Conservation (phyloP, 768 basidiomycete species). For the Mycena sanguinolenta region DNA sequence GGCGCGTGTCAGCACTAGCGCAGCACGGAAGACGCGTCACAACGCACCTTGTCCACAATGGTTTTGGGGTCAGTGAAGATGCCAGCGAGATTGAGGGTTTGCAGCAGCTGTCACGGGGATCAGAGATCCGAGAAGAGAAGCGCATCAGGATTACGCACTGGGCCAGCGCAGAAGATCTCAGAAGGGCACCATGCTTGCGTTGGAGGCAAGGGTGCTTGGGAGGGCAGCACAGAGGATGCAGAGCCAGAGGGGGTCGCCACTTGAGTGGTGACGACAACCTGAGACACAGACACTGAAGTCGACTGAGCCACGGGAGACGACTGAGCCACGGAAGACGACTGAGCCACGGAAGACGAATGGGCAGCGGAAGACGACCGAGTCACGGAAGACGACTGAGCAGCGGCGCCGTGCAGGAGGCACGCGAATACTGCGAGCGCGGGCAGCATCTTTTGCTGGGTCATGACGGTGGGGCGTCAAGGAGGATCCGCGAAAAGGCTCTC, state of each 20-base stretch:
- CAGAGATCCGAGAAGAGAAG: slow-evolving; percentile 21
- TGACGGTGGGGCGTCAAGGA: slow-evolving; percentile 3
- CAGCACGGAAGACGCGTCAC: slow-evolving; percentile 6
- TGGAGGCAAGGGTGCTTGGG: slow-evolving; percentile 30
- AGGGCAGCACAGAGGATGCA: slow-evolving; percentile 23
- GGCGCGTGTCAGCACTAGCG: not conserved
- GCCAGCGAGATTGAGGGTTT: slow-evolving; percentile 86
- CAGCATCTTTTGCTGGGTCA: slow-evolving; percentile 25
- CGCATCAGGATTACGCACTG: slow-evolving; percentile 58
- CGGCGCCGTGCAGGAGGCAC: slow-evolving; percentile 12
- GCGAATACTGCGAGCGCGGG: slow-evolving; percentile 12
- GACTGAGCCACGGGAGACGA: slow-evolving; percentile 7
- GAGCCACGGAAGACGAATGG: not conserved
- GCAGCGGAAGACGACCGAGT: slow-evolving; percentile 8
- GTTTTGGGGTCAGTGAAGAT: slow-evolving; percentile 88
- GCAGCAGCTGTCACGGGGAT: slow-evolving; percentile 69
- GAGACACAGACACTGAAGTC: slow-evolving; percentile 15
- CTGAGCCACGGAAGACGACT: not conserved
- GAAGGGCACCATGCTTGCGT: slow-evolving; percentile 50
- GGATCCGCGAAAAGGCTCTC: slow-evolving; percentile 19
- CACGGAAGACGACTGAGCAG: not conserved
- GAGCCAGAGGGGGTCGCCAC: slow-evolving; percentile 28
- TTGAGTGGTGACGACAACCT: slow-evolving; percentile 26
- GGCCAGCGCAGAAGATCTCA: slow-evolving; percentile 85
- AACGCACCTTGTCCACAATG: slow-evolving; percentile 77